phyloP scores from a whole-genome alignment of 2,329 filamentous ascomycete species.

The Penicillium occitanis region DNA sequence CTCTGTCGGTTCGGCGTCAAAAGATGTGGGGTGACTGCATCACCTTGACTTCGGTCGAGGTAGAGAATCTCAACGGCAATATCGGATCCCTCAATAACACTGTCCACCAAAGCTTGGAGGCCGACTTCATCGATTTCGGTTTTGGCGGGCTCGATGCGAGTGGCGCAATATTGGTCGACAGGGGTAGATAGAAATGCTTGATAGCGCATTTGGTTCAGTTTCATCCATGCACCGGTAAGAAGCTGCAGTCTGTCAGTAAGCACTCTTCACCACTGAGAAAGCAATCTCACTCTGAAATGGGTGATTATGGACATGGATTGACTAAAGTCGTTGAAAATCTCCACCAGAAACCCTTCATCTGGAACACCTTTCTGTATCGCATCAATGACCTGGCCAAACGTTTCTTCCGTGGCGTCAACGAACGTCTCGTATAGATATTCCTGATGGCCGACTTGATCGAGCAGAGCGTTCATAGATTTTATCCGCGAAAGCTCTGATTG shows the following conservation, averaged over 20 bases:
- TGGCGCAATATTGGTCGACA: constrained; percentile 67
- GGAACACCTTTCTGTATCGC: constrained; percentile 59
- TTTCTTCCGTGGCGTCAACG: constrained; percentile 68
- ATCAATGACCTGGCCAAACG: constrained; percentile 64
- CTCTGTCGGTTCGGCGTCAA: constrained; percentile 36
- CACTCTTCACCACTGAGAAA: constrained; percentile 9
- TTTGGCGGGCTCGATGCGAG: constrained; percentile 69
- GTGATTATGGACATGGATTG: constrained; percentile 77
- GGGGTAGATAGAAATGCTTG: constrained; percentile 67
- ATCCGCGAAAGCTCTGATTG: constrained; percentile 71
- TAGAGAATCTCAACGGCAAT: constrained; percentile 87
- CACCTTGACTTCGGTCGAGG: constrained; percentile 79
- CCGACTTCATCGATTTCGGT: constrained; percentile 92
- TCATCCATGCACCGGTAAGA: constrained; percentile 81
- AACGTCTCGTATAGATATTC: constrained; percentile 78
- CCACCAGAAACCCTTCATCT: constrained; percentile 58
- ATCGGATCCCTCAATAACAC: constrained; percentile 74
- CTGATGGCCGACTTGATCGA: constrained; percentile 68
- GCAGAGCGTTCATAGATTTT: constrained; percentile 66
- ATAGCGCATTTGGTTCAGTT: constrained; percentile 68
- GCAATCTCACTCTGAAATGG: constrained; percentile 63
- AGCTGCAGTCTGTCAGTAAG: constrained; percentile 52
- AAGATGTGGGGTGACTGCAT: constrained; percentile 61
- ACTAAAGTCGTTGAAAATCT: constrained; percentile 71
- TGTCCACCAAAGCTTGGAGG: constrained; percentile 71